Conservation (phyloP, 2,329 filamentous ascomycete genomes). For the Claviceps cyperi region DNA sequence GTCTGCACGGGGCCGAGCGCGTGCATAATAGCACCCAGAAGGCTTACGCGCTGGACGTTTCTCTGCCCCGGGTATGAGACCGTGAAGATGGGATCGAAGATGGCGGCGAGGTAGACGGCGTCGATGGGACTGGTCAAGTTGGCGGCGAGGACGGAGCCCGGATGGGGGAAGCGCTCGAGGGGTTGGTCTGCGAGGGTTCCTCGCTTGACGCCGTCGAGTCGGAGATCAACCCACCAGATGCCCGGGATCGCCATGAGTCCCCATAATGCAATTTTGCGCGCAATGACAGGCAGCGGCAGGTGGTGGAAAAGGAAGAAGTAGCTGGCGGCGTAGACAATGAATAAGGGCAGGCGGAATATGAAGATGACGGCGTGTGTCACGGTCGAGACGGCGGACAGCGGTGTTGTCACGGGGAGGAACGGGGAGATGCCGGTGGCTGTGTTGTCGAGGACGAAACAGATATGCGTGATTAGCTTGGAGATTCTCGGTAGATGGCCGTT, state of each 20-base stretch:
- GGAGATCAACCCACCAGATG: conserved; percentile 97
- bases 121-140: conserved; percentile 90
- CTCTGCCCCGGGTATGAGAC: conserved; percentile 62
- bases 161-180: conserved; percentile 58
- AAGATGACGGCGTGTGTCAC: conserved; percentile 61
- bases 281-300: conserved; percentile 48
- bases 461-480: not conserved
- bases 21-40: conserved; percentile 59
- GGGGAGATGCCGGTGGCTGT: conserved; percentile 89
- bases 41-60: conserved; percentile 61
- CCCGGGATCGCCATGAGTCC: conserved; percentile 74
- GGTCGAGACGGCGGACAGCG: conserved; percentile 45
- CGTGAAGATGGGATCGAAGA: conserved; percentile 94
- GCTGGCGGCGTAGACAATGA: conserved; percentile 48
- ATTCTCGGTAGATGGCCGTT: not conserved
- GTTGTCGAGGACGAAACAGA: not conserved
- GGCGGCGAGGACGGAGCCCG: conserved; percentile 70
- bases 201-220: conserved; percentile 90
- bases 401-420: conserved; percentile 69
- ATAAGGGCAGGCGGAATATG: conserved; percentile 62
- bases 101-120: conserved; percentile 81
- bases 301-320: conserved; percentile 77
- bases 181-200: conserved; percentile 70
- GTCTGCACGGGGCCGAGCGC: conserved; percentile 50
- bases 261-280: conserved; percentile 81